Base-by-base conservation (phyloP, 495 filamentous ascomycete species). In the Trichoderma parareesei region DNA sequence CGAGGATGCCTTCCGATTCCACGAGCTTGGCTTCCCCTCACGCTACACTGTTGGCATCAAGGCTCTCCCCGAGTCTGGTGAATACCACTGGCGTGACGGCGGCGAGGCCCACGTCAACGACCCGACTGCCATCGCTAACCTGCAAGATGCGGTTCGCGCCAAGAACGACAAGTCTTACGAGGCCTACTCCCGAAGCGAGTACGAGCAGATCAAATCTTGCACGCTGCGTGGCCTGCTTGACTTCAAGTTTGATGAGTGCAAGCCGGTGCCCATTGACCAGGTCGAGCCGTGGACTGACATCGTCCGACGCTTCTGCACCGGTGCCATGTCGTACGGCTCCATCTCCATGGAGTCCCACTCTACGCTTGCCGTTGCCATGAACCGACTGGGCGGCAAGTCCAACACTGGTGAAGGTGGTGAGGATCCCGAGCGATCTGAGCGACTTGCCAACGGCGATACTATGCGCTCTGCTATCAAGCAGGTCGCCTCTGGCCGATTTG, bases 81-180 rank as follows among this genome's bases (percentile, higher is more conserved):
- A 99, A 74, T 99, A 99, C 77, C 94, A 99, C 77, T 99, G 95
- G 95, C 90, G 94, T 77, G 94, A 97, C 78, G 95, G 95, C 68
- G 94, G 94, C 40, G 94, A 99, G 75, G 84, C 93, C n/a, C 94
- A 99, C 75, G 84, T 99, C 76, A 99, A 99, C 76, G 95, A 99
- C 72, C 94, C 94, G 2, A 84, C 86, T 49, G 90, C 90, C 67
- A 97, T 99, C 78, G 94, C 94, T 69, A 98, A 98, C 77, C 90
- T 99, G 61, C 94, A 99, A 75, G 94, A 99, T 77, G 94, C 94
- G 38, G 94, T 98, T 37, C 90, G 94, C 42, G 93, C 90, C 33
- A 99, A 98, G 87, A 98, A 99, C 75, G 94, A 98, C 85, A 98
- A 97, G 78, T 98, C 94, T 0, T 99, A 99, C 73, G 94, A 98